Percentiles rank a stretch among this genome's conserved stretches.
phyloP scores from a whole-genome alignment of 169 alveolate species.

The Plasmodium fragile region DNA sequence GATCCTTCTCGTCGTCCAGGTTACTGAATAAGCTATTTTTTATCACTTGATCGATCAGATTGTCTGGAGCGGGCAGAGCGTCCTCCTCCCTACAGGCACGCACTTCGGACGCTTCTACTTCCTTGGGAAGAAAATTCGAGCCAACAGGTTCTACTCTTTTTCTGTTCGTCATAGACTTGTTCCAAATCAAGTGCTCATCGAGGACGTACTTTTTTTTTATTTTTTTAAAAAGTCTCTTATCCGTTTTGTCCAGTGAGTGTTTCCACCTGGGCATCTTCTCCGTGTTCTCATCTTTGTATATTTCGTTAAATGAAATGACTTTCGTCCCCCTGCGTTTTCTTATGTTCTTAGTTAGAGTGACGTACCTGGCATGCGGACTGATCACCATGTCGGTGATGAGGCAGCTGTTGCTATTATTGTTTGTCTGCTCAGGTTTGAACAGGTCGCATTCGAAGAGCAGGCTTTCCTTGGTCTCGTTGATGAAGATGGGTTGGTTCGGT shows the following conservation, averaged over 20 bases:
- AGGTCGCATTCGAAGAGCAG: constrained; percentile 40
- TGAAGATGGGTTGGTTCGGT: constrained; percentile 53
- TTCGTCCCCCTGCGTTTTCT: constrained; percentile 77
- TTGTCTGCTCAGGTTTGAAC: constrained; percentile 24
- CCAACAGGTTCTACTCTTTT: neutral
- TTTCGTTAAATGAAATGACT: constrained; percentile 42
- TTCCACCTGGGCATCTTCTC: constrained; percentile 45
- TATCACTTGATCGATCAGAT: constrained; percentile 13
- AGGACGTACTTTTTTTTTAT: constrained; percentile 22
- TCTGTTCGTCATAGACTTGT: constrained; percentile 45
- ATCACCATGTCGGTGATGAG: constrained; percentile 86
- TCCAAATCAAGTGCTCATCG: constrained; percentile 68
- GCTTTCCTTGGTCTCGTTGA: constrained; percentile 42
- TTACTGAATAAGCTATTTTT: constrained; percentile 55
- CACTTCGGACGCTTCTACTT: neutral
- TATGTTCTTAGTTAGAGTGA: constrained; percentile 90
- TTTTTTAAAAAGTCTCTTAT: constrained; percentile 47
- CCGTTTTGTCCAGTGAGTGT: constrained; percentile 36
- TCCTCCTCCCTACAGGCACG: neutral
- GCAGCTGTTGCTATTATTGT: constrained; percentile 70
- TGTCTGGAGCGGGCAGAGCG: neutral
- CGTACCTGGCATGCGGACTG: constrained; percentile 94
- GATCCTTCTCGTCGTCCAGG: constrained; percentile 58
- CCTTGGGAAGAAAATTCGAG: neutral
- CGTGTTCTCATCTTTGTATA: constrained; percentile 66